Base-by-base conservation (phyloP, 306 rosid genomes). In the Castanopsis chinensis region DNA sequence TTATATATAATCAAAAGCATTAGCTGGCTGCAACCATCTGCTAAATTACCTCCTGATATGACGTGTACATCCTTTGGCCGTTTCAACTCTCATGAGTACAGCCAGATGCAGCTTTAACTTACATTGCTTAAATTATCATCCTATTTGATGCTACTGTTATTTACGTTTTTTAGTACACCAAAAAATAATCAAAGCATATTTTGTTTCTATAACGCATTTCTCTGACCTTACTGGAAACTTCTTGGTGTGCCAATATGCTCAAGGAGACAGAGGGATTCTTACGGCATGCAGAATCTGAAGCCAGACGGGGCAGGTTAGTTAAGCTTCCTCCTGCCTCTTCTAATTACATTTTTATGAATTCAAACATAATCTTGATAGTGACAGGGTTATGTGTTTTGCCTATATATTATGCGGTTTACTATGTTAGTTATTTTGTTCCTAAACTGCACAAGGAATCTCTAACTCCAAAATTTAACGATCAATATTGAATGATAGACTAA, bases 201-300 rank as follows among this genome's bases (percentile, higher is more conserved):
- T 23, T 23, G 3, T 67, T 67, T 67, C 18, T 33, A 19, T 8
- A 67, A 67, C 9, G 25, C 55, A 53, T 79, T 55, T 71, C 72
- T 72, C 73, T 72, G 30, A 17, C 75, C 19, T 37, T 33, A 59
- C 71, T 53, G n/a, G 52, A 15, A 67, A 52, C 30, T 56, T 75
- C 52, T 55, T 76, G 58, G 14, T 74, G 28, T 71, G 77, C 30
- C 97, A 83, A 79, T 93, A 90, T 76, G 97, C 89, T 37, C 81
- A 53, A 78, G 98, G 98, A 54, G 97, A 95, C 82, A 78, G 90
- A 67, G 64, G 97, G 94, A 75, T 95, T 95, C 81, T 63, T 89
- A 76, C 88, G 78, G 74, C 91, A 71, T 7, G 93, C 91, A 71
- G 93, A 92, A 84, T 90, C 94, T 43, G 99, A 95, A 87, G 96